Conservation (phyloP, 129 eudicot species). For the Smallanthus sonchifolius region DNA sequence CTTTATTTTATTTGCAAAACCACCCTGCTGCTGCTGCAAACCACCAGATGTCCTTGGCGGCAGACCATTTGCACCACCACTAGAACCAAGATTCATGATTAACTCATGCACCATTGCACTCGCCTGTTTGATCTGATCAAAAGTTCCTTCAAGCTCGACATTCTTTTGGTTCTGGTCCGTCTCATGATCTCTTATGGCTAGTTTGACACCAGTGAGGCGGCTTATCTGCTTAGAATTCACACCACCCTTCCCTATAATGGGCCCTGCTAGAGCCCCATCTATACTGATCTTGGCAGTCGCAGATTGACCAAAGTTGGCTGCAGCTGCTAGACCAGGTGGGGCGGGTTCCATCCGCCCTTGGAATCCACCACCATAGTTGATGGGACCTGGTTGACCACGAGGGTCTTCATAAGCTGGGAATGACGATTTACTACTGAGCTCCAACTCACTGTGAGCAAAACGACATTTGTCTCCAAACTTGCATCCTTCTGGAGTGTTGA, state of each 20-base stretch:
- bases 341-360: constrained; percentile 34
- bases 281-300: constrained; percentile 78
- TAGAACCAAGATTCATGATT: constrained; percentile 42
- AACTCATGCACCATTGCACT: constrained; percentile 71
- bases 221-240: constrained; percentile 66
- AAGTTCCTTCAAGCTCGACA: constrained; percentile 68
- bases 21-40: constrained; percentile 20
- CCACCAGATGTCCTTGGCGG: constrained; percentile 24
- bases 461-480: constrained; percentile 66
- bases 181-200: constrained; percentile 64
- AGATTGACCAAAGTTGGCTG: constrained; percentile 64
- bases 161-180: constrained; percentile 52
- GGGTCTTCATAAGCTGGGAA: constrained; percentile 42
- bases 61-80: constrained; percentile 27
- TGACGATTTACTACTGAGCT: constrained; percentile 34
- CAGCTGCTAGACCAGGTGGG: constrained; percentile 39
- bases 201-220: constrained; percentile 61
- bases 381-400: constrained; percentile 38
- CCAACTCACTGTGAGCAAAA: constrained; percentile 63
- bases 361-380: constrained; percentile 37
- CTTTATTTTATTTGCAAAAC: constrained; percentile 41
- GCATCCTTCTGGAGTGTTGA: constrained; percentile 76
- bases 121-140: constrained; percentile 78
- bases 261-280: constrained; percentile 66
- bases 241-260: constrained; percentile 68